A percentile compares a stretch with the other conserved stretches of the same genome.
phyloP scores from a whole-genome alignment of 2,329 filamentous ascomycete genomes.

The Zymoseptoria ardabiliae region DNA sequence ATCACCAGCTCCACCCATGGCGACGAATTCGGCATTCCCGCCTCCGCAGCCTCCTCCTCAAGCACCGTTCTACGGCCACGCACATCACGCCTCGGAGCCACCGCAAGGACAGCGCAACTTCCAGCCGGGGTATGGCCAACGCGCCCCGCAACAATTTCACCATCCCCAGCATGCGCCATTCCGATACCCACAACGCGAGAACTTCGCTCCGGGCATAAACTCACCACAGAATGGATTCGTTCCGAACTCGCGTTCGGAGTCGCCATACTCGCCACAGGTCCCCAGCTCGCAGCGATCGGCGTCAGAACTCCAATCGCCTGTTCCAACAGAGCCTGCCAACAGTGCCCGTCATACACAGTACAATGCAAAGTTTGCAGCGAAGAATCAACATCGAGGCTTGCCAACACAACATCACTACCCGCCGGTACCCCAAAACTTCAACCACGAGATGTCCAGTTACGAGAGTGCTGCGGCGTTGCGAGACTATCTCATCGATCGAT shows the following conservation, averaged over 20 bases:
- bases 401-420: constrained; percentile 14
- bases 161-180: constrained; percentile 13
- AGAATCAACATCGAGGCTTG: neutral
- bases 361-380: neutral
- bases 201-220: constrained; percentile 15
- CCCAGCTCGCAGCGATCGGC: constrained; percentile 4
- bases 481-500: constrained; percentile 23
- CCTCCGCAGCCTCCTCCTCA: constrained; percentile 12
- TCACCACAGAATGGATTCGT: constrained; percentile 12
- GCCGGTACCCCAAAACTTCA: constrained; percentile 14
- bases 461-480: constrained; percentile 27
- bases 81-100: constrained; percentile 23
- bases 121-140: constrained; percentile 10
- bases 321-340: constrained; percentile 7
- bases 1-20: constrained; percentile 31
- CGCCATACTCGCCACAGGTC: constrained; percentile 19
- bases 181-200: constrained; percentile 22
- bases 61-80: constrained; percentile 16
- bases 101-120: constrained; percentile 6
- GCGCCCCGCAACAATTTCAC: constrained; percentile 4
- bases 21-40: constrained; percentile 15
- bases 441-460: constrained; percentile 14
- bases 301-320: constrained; percentile 16
- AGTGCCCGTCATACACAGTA: constrained; percentile 2
- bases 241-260: constrained; percentile 19